Evolutionary conservation across 1,284 basidiomycete genomes (phyloP).

Genomic region (Coniferiporia weirii): DNA sequence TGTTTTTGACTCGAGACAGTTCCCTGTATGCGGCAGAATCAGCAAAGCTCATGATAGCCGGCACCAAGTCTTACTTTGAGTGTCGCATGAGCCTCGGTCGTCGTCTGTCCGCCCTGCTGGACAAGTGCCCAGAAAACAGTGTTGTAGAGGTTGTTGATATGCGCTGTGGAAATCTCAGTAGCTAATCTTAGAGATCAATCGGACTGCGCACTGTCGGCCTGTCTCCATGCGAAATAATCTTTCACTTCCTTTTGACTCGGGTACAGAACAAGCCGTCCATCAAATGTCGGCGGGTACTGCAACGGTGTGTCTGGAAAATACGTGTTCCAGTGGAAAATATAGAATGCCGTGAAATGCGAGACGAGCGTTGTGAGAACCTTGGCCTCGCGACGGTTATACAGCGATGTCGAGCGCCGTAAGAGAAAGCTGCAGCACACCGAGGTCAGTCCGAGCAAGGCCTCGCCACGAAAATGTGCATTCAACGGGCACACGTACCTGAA

Average conservation of each 20-base stretch:
- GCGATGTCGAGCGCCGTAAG: constrained; percentile 64
- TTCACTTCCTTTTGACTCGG: constrained; percentile 68
- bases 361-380: constrained; percentile 89
- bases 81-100: constrained; percentile 77
- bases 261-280: constrained; percentile 86
- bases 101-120: constrained; percentile 69
- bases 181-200: not conserved
- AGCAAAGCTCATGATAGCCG: not conserved
- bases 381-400: constrained; percentile 84
- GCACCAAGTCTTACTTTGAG: constrained; percentile 47
- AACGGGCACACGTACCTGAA: no score
- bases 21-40: constrained; percentile 46
- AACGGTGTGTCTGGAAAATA: constrained; percentile 75
- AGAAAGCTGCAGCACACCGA: constrained; percentile 61
- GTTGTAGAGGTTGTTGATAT: constrained; percentile 98
- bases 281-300: constrained; percentile 85
- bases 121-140: constrained; percentile 95
- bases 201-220: constrained; percentile 79
- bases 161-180: constrained; percentile 50
- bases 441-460: no score
- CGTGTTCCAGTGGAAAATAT: constrained; percentile 80
- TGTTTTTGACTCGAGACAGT: constrained; percentile 87
- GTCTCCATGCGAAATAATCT: constrained; percentile 96
- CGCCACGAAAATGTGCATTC: constrained; percentile 21
- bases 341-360: constrained; percentile 90